Evolutionary conservation across 139 green algal genomes (phyloP), one percentile per base, ranked within the genome.

Genomic region (Chlorella sorokiniana): DNA sequence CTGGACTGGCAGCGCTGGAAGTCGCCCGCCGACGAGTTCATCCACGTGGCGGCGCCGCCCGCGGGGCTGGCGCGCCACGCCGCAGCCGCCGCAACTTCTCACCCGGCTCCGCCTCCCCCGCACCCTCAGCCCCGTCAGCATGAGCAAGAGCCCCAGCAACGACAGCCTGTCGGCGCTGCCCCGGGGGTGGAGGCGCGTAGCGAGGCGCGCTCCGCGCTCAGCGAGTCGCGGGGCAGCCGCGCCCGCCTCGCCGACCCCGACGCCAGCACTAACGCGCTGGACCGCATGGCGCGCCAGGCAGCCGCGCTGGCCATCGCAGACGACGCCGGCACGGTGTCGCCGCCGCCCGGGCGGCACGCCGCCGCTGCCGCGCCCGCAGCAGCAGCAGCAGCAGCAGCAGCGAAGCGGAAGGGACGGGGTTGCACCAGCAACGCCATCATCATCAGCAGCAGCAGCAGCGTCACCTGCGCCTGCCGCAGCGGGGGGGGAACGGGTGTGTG

Each of bases 1-100:
- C 75, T 88, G 45, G 80, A 88, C 65, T 88, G 80, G 80, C 27
- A 70, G 51, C 78, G 84, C 35, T 88, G 84, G 84, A 27, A 37
- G 27, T 74, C 40, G 44, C 84, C 84, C 25, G 84, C 84, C 1
- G 84, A 88, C 69, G 80, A 88, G 22, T 88, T 81, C 62, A 86
- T 88, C 51, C 72, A 80, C 10, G 51, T 86, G 33, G 40, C 29
- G 31, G 42, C 73, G 37, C 73, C 54, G 37, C 73, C 51, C 37
- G 65, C 65, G 23, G 22, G 65, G 35, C 65, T 33, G 65, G 35
- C 65, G 65, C 33, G 65, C 20, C 65, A 48, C 35, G 51, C n/a
- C n/a, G 69, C 42, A 40, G 42, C 40, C 41, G 51, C 75, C 59
- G 61, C 31, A 27, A 35, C 52, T 52, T 51, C 75, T 71, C 59